Conservation (phyloP, 2,329 filamentous ascomycete genomes). For the Cladosporium sp. region DNA sequence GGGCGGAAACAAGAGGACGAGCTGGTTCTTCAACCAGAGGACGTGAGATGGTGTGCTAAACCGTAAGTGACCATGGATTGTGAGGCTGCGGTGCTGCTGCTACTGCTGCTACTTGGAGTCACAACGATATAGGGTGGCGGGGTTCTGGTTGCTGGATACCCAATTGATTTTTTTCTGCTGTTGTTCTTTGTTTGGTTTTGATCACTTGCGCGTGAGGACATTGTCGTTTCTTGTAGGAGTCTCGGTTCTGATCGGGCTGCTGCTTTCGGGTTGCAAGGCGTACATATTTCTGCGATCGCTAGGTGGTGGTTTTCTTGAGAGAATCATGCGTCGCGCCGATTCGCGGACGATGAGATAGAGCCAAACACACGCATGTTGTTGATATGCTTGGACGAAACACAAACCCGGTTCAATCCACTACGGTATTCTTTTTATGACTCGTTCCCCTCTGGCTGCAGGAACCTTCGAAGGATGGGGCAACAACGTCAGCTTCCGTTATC, state of each 20-base stretch:
- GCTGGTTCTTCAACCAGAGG: slow-evolving; percentile 30
- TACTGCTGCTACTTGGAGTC: neutral
- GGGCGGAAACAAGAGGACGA: slow-evolving; percentile 19
- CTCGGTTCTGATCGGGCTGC: neutral
- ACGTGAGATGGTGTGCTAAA: slow-evolving; percentile 12
- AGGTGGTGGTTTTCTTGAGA: neutral
- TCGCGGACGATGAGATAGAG: neutral
- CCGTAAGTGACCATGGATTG: too few relatives aligned
- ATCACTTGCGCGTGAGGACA: neutral
- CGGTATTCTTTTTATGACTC: too few relatives aligned
- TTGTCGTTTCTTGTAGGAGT: neutral
- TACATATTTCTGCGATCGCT: neutral
- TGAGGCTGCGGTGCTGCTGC: neutral
- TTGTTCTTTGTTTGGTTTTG: neutral
- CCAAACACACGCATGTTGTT: too few relatives aligned
- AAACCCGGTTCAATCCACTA: too few relatives aligned
- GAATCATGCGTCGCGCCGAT: neutral
- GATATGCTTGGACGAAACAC: too few relatives aligned
- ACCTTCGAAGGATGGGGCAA: too few relatives aligned
- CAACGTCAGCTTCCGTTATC: too few relatives aligned
- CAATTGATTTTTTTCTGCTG: slow-evolving; percentile 1
- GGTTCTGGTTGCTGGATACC: slow-evolving; percentile 10
- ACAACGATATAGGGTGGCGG: slow-evolving; percentile 1
- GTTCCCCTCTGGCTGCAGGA: too few relatives aligned
- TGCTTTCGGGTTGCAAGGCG: neutral